Percentiles rank a stretch among this genome's conserved stretches.
Conservation (phyloP, 192 early-diverging fungal species). For the Glomus cerebriforme region DNA sequence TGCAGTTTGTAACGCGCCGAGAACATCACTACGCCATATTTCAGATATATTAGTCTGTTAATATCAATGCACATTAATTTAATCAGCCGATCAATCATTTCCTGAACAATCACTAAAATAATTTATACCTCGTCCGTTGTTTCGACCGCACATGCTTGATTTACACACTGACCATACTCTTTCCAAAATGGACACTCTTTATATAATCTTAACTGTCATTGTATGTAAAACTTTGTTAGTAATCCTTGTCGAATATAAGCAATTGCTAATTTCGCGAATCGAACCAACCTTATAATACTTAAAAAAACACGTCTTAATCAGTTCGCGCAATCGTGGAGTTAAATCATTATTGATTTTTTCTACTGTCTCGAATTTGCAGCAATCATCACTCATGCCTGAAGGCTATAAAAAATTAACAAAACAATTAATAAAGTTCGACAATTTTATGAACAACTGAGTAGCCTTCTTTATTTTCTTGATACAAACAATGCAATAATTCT, state of each 20-base stretch:
- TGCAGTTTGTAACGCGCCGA: constrained; percentile 74
- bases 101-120: too few relatives aligned
- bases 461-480: neutral
- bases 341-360: constrained; percentile 78
- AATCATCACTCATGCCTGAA: constrained; percentile 56
- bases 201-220: constrained; percentile 61
- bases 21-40: constrained; percentile 51
- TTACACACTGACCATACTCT: constrained; percentile 61
- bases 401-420: constrained; percentile 40
- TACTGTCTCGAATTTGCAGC: constrained; percentile 73
- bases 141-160: constrained; percentile 69
- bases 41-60: constrained; percentile 43
- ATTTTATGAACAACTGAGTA: neutral
- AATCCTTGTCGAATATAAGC: neutral
- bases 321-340: constrained; percentile 62
- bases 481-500: neutral
- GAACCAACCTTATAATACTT: constrained; percentile 83
- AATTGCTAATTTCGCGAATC: neutral
- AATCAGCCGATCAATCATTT: neutral
- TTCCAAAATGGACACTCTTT: constrained; percentile 79
- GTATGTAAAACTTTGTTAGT: neutral
- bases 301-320: constrained; percentile 89
- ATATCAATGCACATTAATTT: neutral
- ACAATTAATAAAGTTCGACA: neutral
- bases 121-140: constrained; percentile 59